Conservation (phyloP, 2,329 filamentous ascomycete genomes). For the Hypoxylon sp. region DNA sequence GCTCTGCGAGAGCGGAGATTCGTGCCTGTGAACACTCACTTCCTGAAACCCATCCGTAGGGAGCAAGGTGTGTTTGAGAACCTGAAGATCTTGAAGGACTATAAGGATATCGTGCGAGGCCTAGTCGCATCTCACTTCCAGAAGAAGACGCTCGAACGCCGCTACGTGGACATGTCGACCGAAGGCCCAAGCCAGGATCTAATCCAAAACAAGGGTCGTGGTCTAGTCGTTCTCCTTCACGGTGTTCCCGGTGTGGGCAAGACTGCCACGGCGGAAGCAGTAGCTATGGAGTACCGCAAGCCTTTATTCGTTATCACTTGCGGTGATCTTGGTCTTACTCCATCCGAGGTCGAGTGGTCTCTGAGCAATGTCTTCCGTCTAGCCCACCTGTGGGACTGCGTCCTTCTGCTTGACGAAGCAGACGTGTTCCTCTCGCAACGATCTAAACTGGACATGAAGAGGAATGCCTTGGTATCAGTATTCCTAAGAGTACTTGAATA, state of each 20-base stretch:
- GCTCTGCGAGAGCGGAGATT: conserved; percentile 53
- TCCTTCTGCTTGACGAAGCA: conserved; percentile 44
- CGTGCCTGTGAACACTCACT: conserved; percentile 49
- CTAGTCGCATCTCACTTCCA: conserved; percentile 54
- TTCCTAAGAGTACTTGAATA: conserved; percentile 53
- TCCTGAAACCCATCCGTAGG: conserved; percentile 48
- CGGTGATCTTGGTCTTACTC: conserved; percentile 56
- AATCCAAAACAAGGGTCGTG: conserved; percentile 56
- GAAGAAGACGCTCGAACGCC: conserved; percentile 50
- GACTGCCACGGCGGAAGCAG: conserved; percentile 56
- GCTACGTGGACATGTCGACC: conserved; percentile 41
- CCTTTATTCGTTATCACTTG: conserved; percentile 60
- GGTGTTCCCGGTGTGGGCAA: conserved; percentile 60
- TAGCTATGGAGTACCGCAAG: conserved; percentile 52
- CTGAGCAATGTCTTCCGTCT: conserved; percentile 55
- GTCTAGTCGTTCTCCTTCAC: conserved; percentile 56
- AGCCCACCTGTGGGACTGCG: conserved; percentile 48
- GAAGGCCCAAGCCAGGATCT: conserved; percentile 50
- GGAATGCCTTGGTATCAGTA: conserved; percentile 49
- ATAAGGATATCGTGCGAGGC: conserved; percentile 53
- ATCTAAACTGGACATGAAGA: conserved; percentile 45
- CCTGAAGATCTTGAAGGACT: conserved; percentile 51
- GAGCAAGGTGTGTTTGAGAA: conserved; percentile 52
- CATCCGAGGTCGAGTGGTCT: conserved; percentile 51
- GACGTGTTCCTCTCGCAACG: conserved; percentile 45